A percentile compares a stretch with the other conserved stretches of the same genome.
Evolutionary conservation across 2,329 filamentous ascomycete genomes (phyloP).

Genomic region (Podosphaera leucotricha): DNA sequence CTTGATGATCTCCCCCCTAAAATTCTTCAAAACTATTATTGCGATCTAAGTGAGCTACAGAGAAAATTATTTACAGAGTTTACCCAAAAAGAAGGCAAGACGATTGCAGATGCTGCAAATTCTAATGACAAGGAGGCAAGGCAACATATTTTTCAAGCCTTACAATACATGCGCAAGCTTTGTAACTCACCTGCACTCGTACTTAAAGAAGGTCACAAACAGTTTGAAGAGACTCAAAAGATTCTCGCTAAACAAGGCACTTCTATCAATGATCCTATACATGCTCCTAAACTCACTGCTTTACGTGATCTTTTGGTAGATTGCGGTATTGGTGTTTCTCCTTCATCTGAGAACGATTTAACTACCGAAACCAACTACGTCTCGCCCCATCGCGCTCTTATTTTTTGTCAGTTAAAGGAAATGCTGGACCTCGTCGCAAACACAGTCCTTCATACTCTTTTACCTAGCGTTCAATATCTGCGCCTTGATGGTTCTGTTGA

Average conservation of each 20-base stretch:
- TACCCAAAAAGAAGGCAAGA: constrained; percentile 75
- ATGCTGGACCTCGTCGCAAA: constrained; percentile 99
- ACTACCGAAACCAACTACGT: constrained; percentile 51
- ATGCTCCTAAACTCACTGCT: constrained; percentile 82
- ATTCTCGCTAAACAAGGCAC: constrained; percentile 59
- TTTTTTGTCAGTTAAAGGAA: constrained; percentile 99
- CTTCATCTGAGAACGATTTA: constrained; percentile 24
- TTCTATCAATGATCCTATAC: constrained; percentile 58
- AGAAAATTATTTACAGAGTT: constrained; percentile 94
- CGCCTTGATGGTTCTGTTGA: constrained; percentile 89
- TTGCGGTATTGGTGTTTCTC: constrained; percentile 73
- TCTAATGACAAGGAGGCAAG: constrained; percentile 80
- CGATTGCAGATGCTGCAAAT: constrained; percentile 61
- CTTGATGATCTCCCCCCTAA: constrained; percentile 90
- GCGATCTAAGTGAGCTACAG: constrained; percentile 85
- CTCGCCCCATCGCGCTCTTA: constrained; percentile 80
- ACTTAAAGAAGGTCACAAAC: constrained; percentile 77
- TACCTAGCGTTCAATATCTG: constrained; percentile 82
- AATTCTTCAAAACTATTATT: constrained; percentile 98
- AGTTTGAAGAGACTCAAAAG: constrained; percentile 71
- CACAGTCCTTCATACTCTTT: constrained; percentile 67
- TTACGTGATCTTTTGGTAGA: constrained; percentile 88
- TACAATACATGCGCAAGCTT: constrained; percentile 98
- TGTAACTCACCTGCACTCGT: constrained; percentile 95
- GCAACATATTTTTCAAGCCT: constrained; percentile 94